These are phyloP conservation scores for Globisporangium cylindrosporum DNA, from an alignment of 352 stramenopile genomes.

Conservation along the genomic window DNA sequence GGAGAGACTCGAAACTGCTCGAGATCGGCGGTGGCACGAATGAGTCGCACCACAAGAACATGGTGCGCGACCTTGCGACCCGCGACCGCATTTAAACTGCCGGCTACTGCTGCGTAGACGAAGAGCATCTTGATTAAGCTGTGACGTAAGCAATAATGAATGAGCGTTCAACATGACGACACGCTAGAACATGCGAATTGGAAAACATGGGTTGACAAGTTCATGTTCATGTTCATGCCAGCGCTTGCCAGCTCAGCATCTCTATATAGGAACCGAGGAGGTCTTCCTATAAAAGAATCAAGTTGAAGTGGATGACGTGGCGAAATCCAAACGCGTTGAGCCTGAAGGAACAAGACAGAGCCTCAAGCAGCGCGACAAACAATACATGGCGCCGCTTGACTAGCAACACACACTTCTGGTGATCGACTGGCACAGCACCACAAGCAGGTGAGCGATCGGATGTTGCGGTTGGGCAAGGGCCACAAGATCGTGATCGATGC, in stretches of 20 bases:
- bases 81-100: constrained; percentile 37
- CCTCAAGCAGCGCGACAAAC: background rate
- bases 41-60: constrained; percentile 99
- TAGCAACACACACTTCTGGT: background rate
- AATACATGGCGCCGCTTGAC: background rate
- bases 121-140: background rate
- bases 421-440: background rate
- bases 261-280: constrained; percentile 6
- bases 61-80: constrained; percentile 81
- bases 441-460: background rate
- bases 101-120: background rate
- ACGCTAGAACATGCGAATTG: background rate
- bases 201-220: background rate
- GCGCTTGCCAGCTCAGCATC: background rate
- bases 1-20: constrained; percentile 98
- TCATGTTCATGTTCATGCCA: background rate
- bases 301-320: constrained; percentile 14
- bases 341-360: background rate
- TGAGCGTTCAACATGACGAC: background rate
- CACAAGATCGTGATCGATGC: background rate
- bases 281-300: constrained; percentile 8
- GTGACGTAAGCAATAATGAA: background rate
- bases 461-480: background rate
- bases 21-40: constrained; percentile 99
- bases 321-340: background rate